Evolutionary conservation across 2,329 filamentous ascomycete species (phyloP).

Genomic region (Leptoxyphium fumago): DNA sequence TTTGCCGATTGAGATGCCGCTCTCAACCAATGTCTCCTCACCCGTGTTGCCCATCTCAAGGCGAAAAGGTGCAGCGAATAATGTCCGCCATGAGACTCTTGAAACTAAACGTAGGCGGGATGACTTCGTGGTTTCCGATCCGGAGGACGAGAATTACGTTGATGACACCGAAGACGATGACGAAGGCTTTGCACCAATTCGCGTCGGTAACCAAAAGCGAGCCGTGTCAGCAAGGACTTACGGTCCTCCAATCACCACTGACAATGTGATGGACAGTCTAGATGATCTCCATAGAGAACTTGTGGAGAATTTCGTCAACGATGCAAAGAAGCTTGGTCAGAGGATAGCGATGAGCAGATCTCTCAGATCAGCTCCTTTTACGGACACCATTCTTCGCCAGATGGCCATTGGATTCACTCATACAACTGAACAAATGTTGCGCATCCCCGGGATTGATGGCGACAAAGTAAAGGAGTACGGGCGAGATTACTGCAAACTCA

Average conservation of each 20-base stretch:
- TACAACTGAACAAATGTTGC: constrained; percentile 44
- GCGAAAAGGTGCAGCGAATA: constrained; percentile 14
- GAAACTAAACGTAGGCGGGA: constrained; percentile 22
- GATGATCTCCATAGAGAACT: constrained; percentile 47
- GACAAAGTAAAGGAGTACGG: constrained; percentile 51
- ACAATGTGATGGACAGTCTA: constrained; percentile 39
- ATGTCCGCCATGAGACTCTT: constrained; percentile 13
- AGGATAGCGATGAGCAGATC: constrained; percentile 45
- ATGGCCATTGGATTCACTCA: constrained; percentile 60
- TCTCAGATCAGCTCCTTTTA: constrained; percentile 47
- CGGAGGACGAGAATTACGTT: constrained; percentile 21
- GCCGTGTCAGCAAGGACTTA: constrained; percentile 22
- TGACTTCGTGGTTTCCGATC: constrained; percentile 22
- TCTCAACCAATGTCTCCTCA: constrained; percentile 54
- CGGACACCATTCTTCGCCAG: constrained; percentile 51
- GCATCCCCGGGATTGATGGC: constrained; percentile 46
- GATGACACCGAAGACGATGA: constrained; percentile 24
- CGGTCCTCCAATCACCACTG: constrained; percentile 44
- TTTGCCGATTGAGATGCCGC: constrained; percentile 32
- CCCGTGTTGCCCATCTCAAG: constrained; percentile 37
- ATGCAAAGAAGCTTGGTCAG: constrained; percentile 47
- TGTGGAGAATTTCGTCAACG: constrained; percentile 48
- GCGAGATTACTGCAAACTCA: constrained; percentile 42
- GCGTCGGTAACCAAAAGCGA: constrained; percentile 20
- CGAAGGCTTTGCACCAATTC: constrained; percentile 33